Base-by-base conservation (phyloP, 306 rosid genomes). In the Citrullus mucosospermus region DNA sequence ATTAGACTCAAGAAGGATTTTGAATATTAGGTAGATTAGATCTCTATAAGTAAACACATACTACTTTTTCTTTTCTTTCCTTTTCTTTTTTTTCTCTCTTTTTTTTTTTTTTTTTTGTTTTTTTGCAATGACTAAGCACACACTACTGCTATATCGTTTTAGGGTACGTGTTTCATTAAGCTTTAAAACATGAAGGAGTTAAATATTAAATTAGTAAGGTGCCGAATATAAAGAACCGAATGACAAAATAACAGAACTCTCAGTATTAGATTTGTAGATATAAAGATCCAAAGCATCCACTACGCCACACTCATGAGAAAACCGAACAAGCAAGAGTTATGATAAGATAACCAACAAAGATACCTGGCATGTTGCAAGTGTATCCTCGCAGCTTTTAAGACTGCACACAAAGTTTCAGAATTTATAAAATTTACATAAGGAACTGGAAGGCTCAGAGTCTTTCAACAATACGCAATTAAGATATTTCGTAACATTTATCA, bases 351-450 rank as follows among this genome's bases (percentile, higher is more conserved):
- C 7, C 8, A 1, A 44, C 4, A 78, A 46, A 84, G 94, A 34
- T 90, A 94, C 97, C 83, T 89, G 89, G 75, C 90, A 92, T 43
- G 89, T 86, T 14, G 85, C 87, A 78, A 94, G 97, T 1, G 82
- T 79, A 44, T 92, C 97, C 85, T 88, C 84, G 78, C 92, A 86
- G 71, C 80, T 80, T 80, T 89, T 90, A 81, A 92, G 97, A 88
- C 97, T 94, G 92, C 89, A 84, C 87, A 71, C 59, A n/a, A 78
- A 73, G 51, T 66, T 46, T 67, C 50, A 63, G 22, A 60, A 72
- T 20, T 43, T 13, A n/a, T 41, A 22, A 25, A 54, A 3, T 72
- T 48, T 67, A 28, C n/a, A 69, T 74, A 14, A 76, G 79, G 75
- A 22, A 59, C 22, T 22, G 22, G 70, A 83, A 80, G 11, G 22